These are phyloP conservation scores for Tylopilus microsporus DNA, from an alignment of 1,284 basidiomycete genomes.

Conservation along the genomic window DNA sequence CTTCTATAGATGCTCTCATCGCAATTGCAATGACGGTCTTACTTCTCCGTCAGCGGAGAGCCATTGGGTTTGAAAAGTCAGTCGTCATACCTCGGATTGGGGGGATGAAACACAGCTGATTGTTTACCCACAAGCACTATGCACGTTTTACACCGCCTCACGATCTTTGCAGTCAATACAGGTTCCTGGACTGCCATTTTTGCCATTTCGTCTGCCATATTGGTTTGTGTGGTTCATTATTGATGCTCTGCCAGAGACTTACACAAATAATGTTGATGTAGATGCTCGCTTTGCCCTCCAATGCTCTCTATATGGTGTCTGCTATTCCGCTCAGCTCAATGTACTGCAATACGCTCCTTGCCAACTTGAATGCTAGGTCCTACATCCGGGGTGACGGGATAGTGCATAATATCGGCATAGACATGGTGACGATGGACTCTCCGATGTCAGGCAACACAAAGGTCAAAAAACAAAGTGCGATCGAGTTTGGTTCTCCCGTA, in stretches of 20 bases:
- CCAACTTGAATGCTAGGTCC: slow-evolving; percentile 13
- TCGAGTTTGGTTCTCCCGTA: no score
- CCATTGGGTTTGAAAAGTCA: not conserved
- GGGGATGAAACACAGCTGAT: not conserved
- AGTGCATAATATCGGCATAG: not conserved
- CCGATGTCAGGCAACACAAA: no score
- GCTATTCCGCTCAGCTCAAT: slow-evolving; percentile 6
- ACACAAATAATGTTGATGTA: not conserved
- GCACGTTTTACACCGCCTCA: slow-evolving; percentile 11
- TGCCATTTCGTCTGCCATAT: slow-evolving; percentile 6
- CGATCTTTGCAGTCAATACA: slow-evolving; percentile 12
- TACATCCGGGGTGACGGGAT: slow-evolving; percentile 4
- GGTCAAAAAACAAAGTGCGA: no score
- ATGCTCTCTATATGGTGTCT: not conserved
- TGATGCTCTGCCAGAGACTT: not conserved
- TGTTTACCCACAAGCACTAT: not conserved
- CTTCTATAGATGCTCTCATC: slow-evolving; percentile 9
- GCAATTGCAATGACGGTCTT: slow-evolving; percentile 6
- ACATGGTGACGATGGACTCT: no score
- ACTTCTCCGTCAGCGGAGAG: slow-evolving; percentile 2
- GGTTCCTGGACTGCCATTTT: slow-evolving; percentile 16
- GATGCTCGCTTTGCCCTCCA: not conserved
- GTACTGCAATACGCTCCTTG: slow-evolving; percentile 19
- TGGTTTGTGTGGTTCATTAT: slow-evolving; percentile 5
- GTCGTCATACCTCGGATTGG: not conserved